These are phyloP conservation scores for Sideroxylon spinosum DNA, from an alignment of 179 eudicot genomes.

Conservation along the genomic window DNA sequence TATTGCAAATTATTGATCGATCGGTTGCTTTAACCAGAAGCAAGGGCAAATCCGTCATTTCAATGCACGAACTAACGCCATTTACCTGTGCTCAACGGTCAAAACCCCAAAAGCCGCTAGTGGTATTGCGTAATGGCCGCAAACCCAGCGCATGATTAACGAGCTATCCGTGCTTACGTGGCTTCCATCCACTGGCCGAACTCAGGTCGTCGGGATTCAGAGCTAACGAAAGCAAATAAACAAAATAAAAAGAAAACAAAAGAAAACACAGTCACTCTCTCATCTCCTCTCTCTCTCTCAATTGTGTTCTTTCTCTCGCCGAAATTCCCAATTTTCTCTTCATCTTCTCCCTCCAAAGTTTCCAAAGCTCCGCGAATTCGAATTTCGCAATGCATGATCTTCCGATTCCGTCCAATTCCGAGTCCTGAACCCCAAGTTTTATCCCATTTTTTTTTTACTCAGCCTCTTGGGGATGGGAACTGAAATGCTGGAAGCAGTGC, in stretches of 20 bases:
- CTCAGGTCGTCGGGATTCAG: slow-evolving; percentile 31
- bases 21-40: not conserved
- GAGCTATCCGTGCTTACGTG: slow-evolving; percentile 25
- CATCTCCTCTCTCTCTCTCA: slow-evolving; percentile 23
- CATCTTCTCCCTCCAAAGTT: slow-evolving; percentile 15
- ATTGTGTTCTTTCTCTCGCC: slow-evolving; percentile 31
- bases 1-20: no score
- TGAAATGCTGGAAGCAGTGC: slow-evolving; percentile 48
- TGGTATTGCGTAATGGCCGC: slow-evolving; percentile 15
- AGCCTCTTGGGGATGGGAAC: not conserved
- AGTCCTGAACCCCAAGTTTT: not conserved
- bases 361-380: slow-evolving; percentile 8
- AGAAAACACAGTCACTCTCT: slow-evolving; percentile 17
- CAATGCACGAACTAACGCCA: not conserved
- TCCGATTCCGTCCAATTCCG: slow-evolving; percentile 16
- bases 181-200: slow-evolving; percentile 19
- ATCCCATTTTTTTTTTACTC: slow-evolving; percentile 2
- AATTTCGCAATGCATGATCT: slow-evolving; percentile 34
- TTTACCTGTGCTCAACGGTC: slow-evolving; percentile 14
- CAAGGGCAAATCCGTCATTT: slow-evolving; percentile 12
- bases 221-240: slow-evolving; percentile 7
- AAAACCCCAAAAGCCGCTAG: slow-evolving; percentile 12
- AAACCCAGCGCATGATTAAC: slow-evolving; percentile 18
- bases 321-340: slow-evolving; percentile 26
- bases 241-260: slow-evolving; percentile 3